Conservation (phyloP, 2,329 filamentous ascomycete genomes). For the Plenodomus biglobosus region DNA sequence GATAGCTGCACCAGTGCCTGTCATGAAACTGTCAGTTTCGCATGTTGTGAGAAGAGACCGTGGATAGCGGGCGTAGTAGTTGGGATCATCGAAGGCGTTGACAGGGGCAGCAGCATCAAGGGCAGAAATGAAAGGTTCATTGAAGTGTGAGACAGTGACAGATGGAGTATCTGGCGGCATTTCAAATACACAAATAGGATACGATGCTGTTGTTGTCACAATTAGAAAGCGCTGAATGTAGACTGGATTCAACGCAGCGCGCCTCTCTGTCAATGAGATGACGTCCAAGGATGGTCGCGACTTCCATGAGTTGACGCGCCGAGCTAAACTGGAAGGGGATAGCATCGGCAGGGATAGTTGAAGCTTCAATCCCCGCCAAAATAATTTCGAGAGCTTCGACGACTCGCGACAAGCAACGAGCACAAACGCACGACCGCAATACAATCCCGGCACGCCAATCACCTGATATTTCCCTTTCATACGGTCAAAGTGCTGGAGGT, state of each 20-base stretch:
- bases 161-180: background rate
- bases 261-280: slow-evolving; percentile 19
- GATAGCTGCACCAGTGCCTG: slow-evolving; percentile 50
- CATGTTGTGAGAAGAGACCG: slow-evolving; percentile 40
- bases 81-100: slow-evolving; percentile 39
- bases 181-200: background rate
- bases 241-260: background rate
- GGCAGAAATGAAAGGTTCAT: slow-evolving; percentile 32
- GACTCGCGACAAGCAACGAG: slow-evolving; percentile 1
- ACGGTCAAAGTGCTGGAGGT: background rate
- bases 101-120: slow-evolving; percentile 24
- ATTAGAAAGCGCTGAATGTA: background rate
- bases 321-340: slow-evolving; percentile 13
- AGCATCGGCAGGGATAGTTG: slow-evolving; percentile 11
- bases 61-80: slow-evolving; percentile 44
- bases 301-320: slow-evolving; percentile 8
- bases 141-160: slow-evolving; percentile 9
- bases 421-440: background rate
- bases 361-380: slow-evolving; percentile 27
- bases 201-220: background rate
- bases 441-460: background rate
- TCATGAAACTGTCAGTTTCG: slow-evolving; percentile 41
- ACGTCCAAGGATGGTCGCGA: slow-evolving; percentile 23
- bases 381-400: slow-evolving; percentile 28
- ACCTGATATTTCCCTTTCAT: background rate